A percentile compares a stretch with the other conserved stretches of the same genome.
Conservation (phyloP, 345 rosid species). For the Hibiscus mutabilis region DNA sequence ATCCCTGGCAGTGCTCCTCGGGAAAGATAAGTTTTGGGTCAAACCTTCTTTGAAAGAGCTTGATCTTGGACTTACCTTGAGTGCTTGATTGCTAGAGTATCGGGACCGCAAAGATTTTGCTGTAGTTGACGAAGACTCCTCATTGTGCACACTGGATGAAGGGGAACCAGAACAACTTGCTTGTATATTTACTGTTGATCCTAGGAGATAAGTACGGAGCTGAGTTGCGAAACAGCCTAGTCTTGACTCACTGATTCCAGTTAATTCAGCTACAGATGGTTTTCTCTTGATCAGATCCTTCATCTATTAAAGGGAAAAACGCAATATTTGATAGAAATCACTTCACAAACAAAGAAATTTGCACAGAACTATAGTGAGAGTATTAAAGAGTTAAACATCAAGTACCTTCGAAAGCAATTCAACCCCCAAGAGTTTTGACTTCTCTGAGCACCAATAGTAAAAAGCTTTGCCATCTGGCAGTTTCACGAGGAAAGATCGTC, state of each 20-base stretch:
- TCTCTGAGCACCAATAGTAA: conserved; percentile 96
- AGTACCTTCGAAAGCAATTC: conserved; percentile 84
- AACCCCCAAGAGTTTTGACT: conserved; percentile 68
- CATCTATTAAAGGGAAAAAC: conserved; percentile 41
- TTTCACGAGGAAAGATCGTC: conserved; percentile 71
- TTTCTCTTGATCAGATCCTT: conserved; percentile 69
- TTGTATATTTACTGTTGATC: conserved; percentile 33
- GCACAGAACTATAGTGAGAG: not conserved
- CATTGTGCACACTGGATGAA: conserved; percentile 16
- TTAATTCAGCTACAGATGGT: conserved; percentile 83
- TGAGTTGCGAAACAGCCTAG: conserved; percentile 84
- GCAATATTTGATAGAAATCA: conserved; percentile 2
- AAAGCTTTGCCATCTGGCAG: conserved; percentile 42
- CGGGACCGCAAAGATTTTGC: conserved; percentile 45
- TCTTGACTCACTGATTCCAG: conserved; percentile 83
- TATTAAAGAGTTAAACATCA: not conserved
- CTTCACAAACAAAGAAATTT: not conserved
- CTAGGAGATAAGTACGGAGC: conserved; percentile 71
- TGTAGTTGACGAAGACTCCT: conserved; percentile 17
- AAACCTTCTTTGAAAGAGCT: conserved; percentile 73
- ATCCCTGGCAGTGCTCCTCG: conserved; percentile 51
- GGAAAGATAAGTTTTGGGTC: conserved; percentile 38
- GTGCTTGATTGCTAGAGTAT: conserved; percentile 37
- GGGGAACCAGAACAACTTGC: conserved; percentile 21
- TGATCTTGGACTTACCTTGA: conserved; percentile 58